Conservation (phyloP, 1,284 basidiomycete species). For the Afroboletus lepidellus region DNA sequence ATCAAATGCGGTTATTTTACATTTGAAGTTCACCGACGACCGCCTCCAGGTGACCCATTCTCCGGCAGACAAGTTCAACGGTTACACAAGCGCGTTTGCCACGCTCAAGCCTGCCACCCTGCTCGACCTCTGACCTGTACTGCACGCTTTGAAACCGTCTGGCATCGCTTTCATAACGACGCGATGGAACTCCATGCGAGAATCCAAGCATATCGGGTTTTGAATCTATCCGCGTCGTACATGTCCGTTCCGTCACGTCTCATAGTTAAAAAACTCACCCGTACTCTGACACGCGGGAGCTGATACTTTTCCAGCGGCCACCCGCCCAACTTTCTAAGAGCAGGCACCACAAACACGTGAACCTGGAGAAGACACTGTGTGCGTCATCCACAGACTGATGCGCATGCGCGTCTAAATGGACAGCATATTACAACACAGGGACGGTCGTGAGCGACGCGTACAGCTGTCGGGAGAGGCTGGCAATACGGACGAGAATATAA, state of each 20-base stretch:
- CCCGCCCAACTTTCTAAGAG: conserved; percentile 71
- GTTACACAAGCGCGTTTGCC: conserved; percentile 74
- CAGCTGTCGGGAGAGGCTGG: conserved; percentile 37
- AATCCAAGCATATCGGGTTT: conserved; percentile 63
- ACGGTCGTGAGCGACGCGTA: conserved; percentile 56
- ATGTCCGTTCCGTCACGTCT: neutral
- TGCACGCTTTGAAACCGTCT: conserved; percentile 61
- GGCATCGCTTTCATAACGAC: conserved; percentile 54
- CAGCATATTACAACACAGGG: conserved; percentile 90
- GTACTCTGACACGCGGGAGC: conserved; percentile 63
- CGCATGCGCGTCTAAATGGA: no score
- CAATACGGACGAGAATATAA: conserved; percentile 53
- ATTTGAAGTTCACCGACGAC: conserved; percentile 63
- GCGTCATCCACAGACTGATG: no score
- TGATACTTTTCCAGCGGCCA: conserved; percentile 55
- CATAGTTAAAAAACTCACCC: conserved; percentile 42
- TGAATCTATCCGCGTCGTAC: conserved; percentile 49
- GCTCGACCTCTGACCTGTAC: conserved; percentile 81
- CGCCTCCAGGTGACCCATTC: conserved; percentile 53
- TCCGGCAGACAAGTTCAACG: conserved; percentile 47
- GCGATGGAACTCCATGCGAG: conserved; percentile 81
- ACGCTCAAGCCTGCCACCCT: conserved; percentile 73
- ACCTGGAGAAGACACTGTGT: no score
- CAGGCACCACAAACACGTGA: conserved; percentile 82
- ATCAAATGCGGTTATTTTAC: no score